A percentile compares a stretch with the other conserved stretches of the same genome.
Evolutionary conservation across 352 stramenopile genomes (phyloP).

Genomic region (Globisporangium spinosum): DNA sequence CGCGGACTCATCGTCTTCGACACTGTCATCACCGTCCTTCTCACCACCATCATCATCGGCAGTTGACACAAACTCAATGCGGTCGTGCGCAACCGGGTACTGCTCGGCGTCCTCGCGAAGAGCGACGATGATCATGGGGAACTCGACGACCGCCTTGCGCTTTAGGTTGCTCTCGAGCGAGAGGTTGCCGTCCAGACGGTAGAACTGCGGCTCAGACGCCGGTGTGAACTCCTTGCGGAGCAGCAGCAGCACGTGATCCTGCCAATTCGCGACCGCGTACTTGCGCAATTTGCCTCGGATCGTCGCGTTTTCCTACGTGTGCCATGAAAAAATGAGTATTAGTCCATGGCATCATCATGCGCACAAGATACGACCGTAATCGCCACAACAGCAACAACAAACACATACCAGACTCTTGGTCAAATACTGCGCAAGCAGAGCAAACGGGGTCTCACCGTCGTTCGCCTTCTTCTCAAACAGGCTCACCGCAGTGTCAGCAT

Average conservation of each 20-base stretch:
- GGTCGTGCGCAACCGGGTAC: slow-evolving; percentile 60
- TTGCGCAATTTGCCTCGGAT: slow-evolving; percentile 68
- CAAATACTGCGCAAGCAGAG: slow-evolving; percentile 60
- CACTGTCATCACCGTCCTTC: slow-evolving; percentile 11
- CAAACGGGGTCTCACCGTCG: slow-evolving; percentile 52
- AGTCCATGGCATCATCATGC: background rate
- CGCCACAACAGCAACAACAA: too few species aligned
- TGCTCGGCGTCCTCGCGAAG: slow-evolving; percentile 37
- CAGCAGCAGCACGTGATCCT: slow-evolving; percentile 53
- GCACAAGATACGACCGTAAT: background rate
- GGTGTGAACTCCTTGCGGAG: slow-evolving; percentile 77
- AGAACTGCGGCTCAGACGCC: slow-evolving; percentile 66
- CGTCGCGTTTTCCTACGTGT: slow-evolving; percentile 55
- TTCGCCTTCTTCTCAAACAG: slow-evolving; percentile 48
- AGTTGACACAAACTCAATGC: slow-evolving; percentile 53
- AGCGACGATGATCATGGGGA: slow-evolving; percentile 65
- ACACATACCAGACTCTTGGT: slow-evolving; percentile 45
- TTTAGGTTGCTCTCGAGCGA: slow-evolving; percentile 72
- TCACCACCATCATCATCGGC: slow-evolving; percentile 3
- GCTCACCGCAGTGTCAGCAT: slow-evolving; percentile 38
- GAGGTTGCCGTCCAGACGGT: slow-evolving; percentile 55
- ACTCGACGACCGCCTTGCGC: slow-evolving; percentile 77
- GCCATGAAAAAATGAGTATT: background rate
- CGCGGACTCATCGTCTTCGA: background rate
- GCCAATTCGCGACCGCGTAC: slow-evolving; percentile 54